These are phyloP conservation scores for Gynochthodes officinalis DNA, from an alignment of 257 asterid genomes.

Conservation along the genomic window DNA sequence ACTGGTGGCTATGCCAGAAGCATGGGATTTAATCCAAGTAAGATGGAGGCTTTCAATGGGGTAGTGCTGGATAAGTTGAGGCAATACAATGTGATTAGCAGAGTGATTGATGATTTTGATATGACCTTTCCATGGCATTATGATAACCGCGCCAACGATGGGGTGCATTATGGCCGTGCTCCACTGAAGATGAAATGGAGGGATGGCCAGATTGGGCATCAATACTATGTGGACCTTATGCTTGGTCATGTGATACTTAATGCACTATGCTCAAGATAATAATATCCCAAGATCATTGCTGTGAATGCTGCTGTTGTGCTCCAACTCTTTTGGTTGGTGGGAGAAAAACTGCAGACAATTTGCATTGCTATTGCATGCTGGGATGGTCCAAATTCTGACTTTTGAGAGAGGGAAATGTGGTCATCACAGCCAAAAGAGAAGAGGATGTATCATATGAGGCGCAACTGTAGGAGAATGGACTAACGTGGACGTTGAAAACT, in stretches of 20 bases:
- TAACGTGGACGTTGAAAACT: background rate
- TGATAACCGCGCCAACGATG: slow-evolving; percentile 84
- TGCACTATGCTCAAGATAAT: slow-evolving; percentile 41
- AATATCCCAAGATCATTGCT: background rate
- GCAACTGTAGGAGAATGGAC: background rate
- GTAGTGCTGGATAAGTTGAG: slow-evolving; percentile 74
- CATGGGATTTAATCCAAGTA: slow-evolving; percentile 72
- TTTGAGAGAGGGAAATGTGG: slow-evolving; percentile 9
- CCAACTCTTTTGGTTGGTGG: background rate
- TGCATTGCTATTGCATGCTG: background rate
- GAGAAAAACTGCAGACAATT: slow-evolving; percentile 3
- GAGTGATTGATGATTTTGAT: slow-evolving; percentile 74
- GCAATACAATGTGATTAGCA: slow-evolving; percentile 40
- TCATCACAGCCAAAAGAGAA: background rate
- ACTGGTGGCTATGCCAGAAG: slow-evolving; percentile 78
- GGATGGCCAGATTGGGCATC: slow-evolving; percentile 88
- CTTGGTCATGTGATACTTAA: slow-evolving; percentile 76
- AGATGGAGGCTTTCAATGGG: slow-evolving; percentile 92
- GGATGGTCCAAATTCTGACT: background rate
- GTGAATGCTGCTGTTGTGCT: background rate
- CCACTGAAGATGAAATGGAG: slow-evolving; percentile 74
- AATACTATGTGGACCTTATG: slow-evolving; percentile 91
- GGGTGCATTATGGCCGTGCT: slow-evolving; percentile 93
- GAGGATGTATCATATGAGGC: background rate
- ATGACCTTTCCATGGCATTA: slow-evolving; percentile 96